Evolutionary conservation across 2,329 filamentous ascomycete species (phyloP), one percentile per base, ranked within the genome.

Genomic region (Pseudocercospora musae): DNA sequence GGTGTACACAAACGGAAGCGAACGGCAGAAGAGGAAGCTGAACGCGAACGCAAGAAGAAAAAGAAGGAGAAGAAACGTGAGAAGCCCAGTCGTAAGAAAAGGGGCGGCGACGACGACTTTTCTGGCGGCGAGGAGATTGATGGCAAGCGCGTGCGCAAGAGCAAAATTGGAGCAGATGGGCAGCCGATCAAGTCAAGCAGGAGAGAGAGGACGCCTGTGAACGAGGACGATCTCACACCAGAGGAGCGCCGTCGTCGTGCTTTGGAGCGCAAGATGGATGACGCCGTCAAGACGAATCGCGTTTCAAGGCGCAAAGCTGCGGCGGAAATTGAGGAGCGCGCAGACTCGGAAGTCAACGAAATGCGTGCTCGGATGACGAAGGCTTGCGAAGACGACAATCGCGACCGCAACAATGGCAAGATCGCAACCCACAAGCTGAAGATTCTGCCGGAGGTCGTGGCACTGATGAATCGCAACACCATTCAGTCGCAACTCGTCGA

Each of bases 371-470:
- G 88, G 60, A 99, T 99, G 93, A 92, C 95, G 69, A 84, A 87
- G 68, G 95, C 95, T 15, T 96, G 94, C 63, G 86, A 93, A 76
- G 86, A 87, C 40, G 95, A 99, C 77, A 93, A 94, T 70, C 81
- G 87, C 59, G 92, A 91, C 42, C 92, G 95, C 70, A 85, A 89
- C 68, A 84, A 87, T 56, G 88, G 89, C 68, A 84, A 91, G 72
- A 92, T 94, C 0, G 95, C 95, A 29, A 86, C 92, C 63, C 89
- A 96, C 79, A 99, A 99, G 80, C 85, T 99, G 50, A 92, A 93
- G 79, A 89, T 99, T 69, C 86, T 99, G 15, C 93, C 94, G 1
- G 89, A 96, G 75, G 95, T 99, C 13, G 88, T 93, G 52, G 87
- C 88, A 48, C 83, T 98, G 20, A 84, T 99, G 63, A 97, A 96